Evolutionary conservation across 2,329 filamentous ascomycete species (phyloP), one percentile per base, ranked within the genome.

Genomic region (Karstenula rhodostoma): DNA sequence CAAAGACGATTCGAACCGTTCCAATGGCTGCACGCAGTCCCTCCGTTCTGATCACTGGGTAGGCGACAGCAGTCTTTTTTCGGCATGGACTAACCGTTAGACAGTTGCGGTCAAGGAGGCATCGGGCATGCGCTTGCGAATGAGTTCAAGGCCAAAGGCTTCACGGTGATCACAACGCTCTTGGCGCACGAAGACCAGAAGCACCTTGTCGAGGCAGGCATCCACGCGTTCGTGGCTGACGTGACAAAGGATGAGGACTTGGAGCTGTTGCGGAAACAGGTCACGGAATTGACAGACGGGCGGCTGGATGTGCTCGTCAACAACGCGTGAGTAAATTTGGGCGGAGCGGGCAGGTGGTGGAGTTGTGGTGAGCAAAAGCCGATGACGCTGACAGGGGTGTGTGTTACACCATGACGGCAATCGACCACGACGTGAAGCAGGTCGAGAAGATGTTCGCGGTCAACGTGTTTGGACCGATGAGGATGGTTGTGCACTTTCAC

Each of bases 361-460:
- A n/a, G n/a, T n/a, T n/a, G n/a, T n/a, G n/a, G n/a, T n/a, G n/a
- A n/a, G n/a, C n/a, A n/a, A n/a, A n/a, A n/a, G n/a, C n/a, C n/a
- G n/a, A n/a, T n/a, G n/a, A n/a, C n/a, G n/a, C n/a, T n/a, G n/a
- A n/a, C 54, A 32, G 29, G 29, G 29, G 12, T 32, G 12, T 32
- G 53, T 52, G 48, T n/a, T 57, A 60, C 33, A 60, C 58, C 47
- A 57, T 60, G 58, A 57, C 58, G n/a, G 58, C 53, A 13, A 53
- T 60, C 33, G 58, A 60, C 27, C 44, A 35, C 4, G 49, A 57
- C 19, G 48, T 60, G 4, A 3, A 29, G 4, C 17, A 40, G 19
- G 58, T 57, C n/a, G n/a, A 51, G 43, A 47, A 50, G 19, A 57
- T 60, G 53, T 60, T 60, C 40, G 53, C 25, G 2, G 54, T 60